phyloP scores from a whole-genome alignment of 1,139 yeast species.

The Pichia sp. region DNA sequence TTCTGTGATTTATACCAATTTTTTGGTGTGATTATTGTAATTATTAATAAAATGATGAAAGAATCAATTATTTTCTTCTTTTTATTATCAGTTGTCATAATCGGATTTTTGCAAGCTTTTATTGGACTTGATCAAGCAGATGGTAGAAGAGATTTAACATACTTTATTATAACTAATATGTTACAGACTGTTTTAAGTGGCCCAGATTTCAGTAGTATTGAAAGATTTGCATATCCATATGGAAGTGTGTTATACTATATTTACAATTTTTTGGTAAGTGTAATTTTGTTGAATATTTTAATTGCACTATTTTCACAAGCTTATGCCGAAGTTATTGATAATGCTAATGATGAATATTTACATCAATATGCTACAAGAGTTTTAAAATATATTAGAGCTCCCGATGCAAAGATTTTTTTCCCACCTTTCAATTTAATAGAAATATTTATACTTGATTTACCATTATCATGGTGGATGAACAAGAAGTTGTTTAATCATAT shows the following conservation, averaged over 20 bases:
- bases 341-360: constrained; percentile 78
- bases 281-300: constrained; percentile 70
- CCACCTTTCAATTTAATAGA: constrained; percentile 82
- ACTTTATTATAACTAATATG: constrained; percentile 55
- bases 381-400: constrained; percentile 77
- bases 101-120: constrained; percentile 84
- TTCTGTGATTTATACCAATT: constrained; percentile 75
- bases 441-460: constrained; percentile 39
- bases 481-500: constrained; percentile 15
- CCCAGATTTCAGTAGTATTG: constrained; percentile 50
- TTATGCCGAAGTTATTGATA: constrained; percentile 71
- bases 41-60: constrained; percentile 77
- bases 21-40: constrained; percentile 86
- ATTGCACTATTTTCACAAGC: constrained; percentile 84
- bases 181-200: constrained; percentile 43
- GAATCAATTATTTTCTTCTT: constrained; percentile 79
- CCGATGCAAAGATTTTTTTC: constrained; percentile 77
- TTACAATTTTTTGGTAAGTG: constrained; percentile 68
- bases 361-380: constrained; percentile 83
- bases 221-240: constrained; percentile 74
- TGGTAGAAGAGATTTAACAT: constrained; percentile 72
- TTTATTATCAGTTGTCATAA: constrained; percentile 57
- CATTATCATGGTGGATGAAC: constrained; percentile 35
- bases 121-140: constrained; percentile 83
- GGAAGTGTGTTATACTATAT: constrained; percentile 70